phyloP scores from a whole-genome alignment of 2,329 filamentous ascomycete species.

The Phoma sp. region DNA sequence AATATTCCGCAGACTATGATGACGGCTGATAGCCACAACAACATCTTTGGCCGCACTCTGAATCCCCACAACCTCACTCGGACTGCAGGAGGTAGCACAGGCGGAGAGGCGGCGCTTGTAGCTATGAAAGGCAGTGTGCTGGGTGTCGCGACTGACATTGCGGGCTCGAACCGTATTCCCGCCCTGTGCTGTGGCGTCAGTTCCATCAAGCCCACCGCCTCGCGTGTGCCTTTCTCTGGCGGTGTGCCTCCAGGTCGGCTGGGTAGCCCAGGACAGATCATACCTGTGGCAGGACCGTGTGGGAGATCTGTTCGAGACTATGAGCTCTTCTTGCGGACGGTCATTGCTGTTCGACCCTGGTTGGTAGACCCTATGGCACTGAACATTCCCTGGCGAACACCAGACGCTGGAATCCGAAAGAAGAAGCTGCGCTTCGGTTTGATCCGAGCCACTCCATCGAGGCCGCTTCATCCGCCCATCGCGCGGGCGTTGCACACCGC shows the following conservation, averaged over 20 bases:
- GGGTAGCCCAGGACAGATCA: slow-evolving; percentile 40
- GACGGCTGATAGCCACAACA: slow-evolving; percentile 62
- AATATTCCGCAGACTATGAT: slow-evolving; percentile 59
- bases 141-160: slow-evolving; percentile 69
- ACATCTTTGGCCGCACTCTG: slow-evolving; percentile 66
- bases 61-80: slow-evolving; percentile 68
- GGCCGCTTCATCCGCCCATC: slow-evolving; percentile 60
- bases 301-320: slow-evolving; percentile 51
- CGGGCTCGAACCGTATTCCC: slow-evolving; percentile 54
- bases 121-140: slow-evolving; percentile 64
- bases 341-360: slow-evolving; percentile 50
- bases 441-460: slow-evolving; percentile 54
- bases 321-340: slow-evolving; percentile 50
- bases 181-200: slow-evolving; percentile 59
- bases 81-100: slow-evolving; percentile 68
- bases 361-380: slow-evolving; percentile 51
- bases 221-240: slow-evolving; percentile 52
- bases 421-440: slow-evolving; percentile 56
- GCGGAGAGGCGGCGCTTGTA: slow-evolving; percentile 68
- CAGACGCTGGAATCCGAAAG: not conserved
- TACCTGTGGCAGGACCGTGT: slow-evolving; percentile 52
- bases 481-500: slow-evolving; percentile 53
- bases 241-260: slow-evolving; percentile 33
- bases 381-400: slow-evolving; percentile 55
- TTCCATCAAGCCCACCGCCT: slow-evolving; percentile 59